phyloP scores from a whole-genome alignment of 1,284 basidiomycete genomes.

The Melampsora larici-populina region DNA sequence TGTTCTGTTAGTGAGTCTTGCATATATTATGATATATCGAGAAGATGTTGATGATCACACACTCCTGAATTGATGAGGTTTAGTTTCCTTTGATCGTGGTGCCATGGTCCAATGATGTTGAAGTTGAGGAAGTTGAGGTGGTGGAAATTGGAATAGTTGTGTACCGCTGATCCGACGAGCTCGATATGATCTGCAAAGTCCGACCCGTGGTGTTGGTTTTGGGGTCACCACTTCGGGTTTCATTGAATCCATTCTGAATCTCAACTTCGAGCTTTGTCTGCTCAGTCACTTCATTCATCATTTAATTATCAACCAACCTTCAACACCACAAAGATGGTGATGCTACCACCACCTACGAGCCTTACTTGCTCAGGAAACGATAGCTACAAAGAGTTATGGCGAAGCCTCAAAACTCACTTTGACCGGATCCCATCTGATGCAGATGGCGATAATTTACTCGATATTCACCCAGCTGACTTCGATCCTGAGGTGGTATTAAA shows the following conservation, averaged over 20 bases:
- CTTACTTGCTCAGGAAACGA: not conserved
- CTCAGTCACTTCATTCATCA: too few species aligned
- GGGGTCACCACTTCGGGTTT: too few species aligned
- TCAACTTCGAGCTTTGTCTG: too few species aligned
- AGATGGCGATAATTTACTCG: not conserved
- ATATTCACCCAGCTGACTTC: not conserved
- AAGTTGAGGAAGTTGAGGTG: too few species aligned
- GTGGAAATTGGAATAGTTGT: too few species aligned
- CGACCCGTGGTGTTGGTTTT: too few species aligned
- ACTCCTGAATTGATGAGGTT: constrained; percentile 41
- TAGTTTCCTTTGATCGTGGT: constrained; percentile 27
- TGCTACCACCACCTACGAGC: not conserved
- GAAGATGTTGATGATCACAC: not conserved
- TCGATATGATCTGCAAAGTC: too few species aligned
- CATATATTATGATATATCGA: not conserved
- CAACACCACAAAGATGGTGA: not conserved
- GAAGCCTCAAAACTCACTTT: not conserved
- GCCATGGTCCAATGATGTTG: not conserved
- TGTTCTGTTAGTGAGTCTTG: not conserved
- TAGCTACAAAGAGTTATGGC: not conserved
- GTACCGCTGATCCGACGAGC: too few species aligned
- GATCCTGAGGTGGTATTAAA: constrained; percentile 8
- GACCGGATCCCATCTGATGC: not conserved
- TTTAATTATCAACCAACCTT: too few species aligned
- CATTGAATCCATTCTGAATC: too few species aligned